phyloP scores from a whole-genome alignment of 805 yeast genomes.

The Debaryomyces castellii region DNA sequence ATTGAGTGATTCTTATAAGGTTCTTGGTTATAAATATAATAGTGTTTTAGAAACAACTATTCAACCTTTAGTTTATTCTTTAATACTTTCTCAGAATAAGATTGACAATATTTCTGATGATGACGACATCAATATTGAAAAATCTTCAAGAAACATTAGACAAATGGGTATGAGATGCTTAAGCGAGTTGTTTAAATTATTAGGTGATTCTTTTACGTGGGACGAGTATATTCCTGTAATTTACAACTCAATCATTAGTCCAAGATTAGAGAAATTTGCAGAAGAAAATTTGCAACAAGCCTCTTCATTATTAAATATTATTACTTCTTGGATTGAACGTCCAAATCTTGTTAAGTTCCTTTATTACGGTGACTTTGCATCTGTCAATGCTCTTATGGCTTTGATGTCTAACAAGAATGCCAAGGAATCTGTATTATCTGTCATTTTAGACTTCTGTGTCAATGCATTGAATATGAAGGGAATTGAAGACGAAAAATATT shows the following conservation, averaged over 20 bases:
- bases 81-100: constrained; percentile 50
- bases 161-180: constrained; percentile 68
- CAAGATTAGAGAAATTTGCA: constrained; percentile 68
- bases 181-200: constrained; percentile 49
- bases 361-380: constrained; percentile 52
- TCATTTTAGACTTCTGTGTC: constrained; percentile 55
- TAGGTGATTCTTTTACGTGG: constrained; percentile 62
- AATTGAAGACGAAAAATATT: constrained; percentile 41
- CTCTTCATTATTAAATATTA: constrained; percentile 69
- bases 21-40: constrained; percentile 59
- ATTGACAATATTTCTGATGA: constrained; percentile 11
- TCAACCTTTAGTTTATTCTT: constrained; percentile 55
- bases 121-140: constrained; percentile 22
- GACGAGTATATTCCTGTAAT: constrained; percentile 45
- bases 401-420: constrained; percentile 54
- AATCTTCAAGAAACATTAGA: constrained; percentile 59
- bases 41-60: constrained; percentile 50
- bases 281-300: constrained; percentile 80
- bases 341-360: constrained; percentile 51
- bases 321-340: constrained; percentile 52
- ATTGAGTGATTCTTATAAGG: constrained; percentile 52
- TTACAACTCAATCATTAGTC: constrained; percentile 53
- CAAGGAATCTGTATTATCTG: constrained; percentile 62
- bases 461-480: constrained; percentile 35
- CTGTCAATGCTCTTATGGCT: constrained; percentile 55